These are phyloP conservation scores for Acanthamoeba polyphaga DNA, from an alignment of 208 protist genomes.

Conservation along the genomic window DNA sequence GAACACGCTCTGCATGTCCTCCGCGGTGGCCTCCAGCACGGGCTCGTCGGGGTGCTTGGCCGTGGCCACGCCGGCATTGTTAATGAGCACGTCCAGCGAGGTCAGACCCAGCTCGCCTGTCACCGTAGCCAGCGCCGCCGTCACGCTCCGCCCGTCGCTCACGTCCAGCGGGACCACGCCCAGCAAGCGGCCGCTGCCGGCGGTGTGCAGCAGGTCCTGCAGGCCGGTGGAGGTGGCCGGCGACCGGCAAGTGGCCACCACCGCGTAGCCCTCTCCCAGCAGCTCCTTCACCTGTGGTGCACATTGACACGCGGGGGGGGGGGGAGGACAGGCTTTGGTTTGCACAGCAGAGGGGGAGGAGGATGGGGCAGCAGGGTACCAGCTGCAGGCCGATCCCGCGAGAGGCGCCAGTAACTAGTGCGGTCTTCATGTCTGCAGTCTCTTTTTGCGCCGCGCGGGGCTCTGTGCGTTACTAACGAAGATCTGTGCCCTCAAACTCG, in stretches of 20 bases:
- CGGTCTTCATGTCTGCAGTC: background rate
- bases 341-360: background rate
- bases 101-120: background rate
- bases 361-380: background rate
- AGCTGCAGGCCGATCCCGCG: slow-evolving; percentile 1
- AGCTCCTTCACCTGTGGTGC: background rate
- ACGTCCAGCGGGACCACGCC: slow-evolving; percentile 4
- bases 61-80: slow-evolving; percentile 4
- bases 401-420: background rate
- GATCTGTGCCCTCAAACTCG: too few species aligned
- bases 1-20: background rate
- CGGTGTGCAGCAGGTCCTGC: background rate
- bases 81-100: background rate
- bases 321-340: background rate
- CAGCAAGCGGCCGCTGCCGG: background rate
- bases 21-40: slow-evolving; percentile 12
- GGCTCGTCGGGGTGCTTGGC: slow-evolving; percentile 12
- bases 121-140: background rate
- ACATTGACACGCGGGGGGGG: background rate
- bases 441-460: too few species aligned
- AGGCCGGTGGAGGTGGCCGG: background rate
- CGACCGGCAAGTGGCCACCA: background rate
- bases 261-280: background rate
- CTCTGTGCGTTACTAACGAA: too few species aligned
- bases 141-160: background rate